Percentiles rank a stretch among this genome's conserved stretches.
phyloP scores from a whole-genome alignment of 2,329 filamentous ascomycete genomes.

The Periglandula ipomoeae region DNA sequence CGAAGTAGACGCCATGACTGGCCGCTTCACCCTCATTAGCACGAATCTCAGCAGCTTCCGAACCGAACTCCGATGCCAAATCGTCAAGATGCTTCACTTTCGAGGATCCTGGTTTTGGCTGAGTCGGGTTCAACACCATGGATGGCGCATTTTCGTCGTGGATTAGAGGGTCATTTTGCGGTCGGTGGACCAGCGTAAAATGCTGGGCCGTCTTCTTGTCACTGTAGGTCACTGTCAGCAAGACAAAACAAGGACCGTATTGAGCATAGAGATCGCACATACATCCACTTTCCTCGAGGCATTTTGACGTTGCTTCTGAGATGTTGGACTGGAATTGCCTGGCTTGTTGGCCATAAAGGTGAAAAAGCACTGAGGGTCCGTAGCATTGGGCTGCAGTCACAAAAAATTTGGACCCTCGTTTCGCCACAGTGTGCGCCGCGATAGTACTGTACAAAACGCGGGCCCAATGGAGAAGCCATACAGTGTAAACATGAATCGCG shows the following conservation, averaged over 20 bases:
- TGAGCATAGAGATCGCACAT: constrained; percentile 11
- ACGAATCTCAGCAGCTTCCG: constrained; percentile 56
- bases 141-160: constrained; percentile 82
- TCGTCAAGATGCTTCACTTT: constrained; percentile 63
- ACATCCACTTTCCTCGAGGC: constrained; percentile 67
- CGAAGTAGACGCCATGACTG: constrained; percentile 85
- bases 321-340: neutral
- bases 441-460: constrained; percentile 20
- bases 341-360: constrained; percentile 3
- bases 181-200: constrained; percentile 89
- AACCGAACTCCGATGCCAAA: constrained; percentile 65
- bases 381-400: constrained; percentile 14
- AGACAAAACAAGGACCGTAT: neutral
- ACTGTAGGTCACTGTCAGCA: constrained; percentile 20
- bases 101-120: constrained; percentile 27
- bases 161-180: constrained; percentile 94
- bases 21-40: constrained; percentile 95
- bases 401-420: constrained; percentile 20
- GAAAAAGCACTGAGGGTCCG: constrained; percentile 7
- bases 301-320: constrained; percentile 39
- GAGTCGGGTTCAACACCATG: constrained; percentile 75
- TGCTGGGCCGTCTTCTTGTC: constrained; percentile 89
- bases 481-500: constrained; percentile 18
- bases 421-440: constrained; percentile 10
- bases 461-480: neutral